phyloP scores from a whole-genome alignment of 2,329 filamentous ascomycete species.

The Helotiales sp. region DNA sequence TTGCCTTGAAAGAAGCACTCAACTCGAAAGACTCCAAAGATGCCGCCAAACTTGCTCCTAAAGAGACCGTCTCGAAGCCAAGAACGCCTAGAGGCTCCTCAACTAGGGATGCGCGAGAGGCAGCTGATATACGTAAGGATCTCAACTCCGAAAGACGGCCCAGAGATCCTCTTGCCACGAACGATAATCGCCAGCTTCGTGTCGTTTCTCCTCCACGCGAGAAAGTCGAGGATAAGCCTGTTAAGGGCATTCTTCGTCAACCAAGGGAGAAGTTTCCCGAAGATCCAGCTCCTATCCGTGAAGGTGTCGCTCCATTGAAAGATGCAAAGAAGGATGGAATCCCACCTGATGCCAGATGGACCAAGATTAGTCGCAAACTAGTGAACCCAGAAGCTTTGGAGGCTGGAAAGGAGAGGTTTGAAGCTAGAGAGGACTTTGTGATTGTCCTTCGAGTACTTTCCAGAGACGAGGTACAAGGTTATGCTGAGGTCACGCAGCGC shows the following conservation, averaged over 20 bases:
- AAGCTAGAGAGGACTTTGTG: conserved; percentile 90
- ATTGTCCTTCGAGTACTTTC: conserved; percentile 88
- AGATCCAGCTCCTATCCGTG: conserved; percentile 79
- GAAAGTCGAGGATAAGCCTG: conserved; percentile 68
- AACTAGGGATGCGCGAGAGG: conserved; percentile 35
- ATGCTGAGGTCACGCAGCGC: conserved; percentile 80
- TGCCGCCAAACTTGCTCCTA: conserved; percentile 20
- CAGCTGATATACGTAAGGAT: conserved; percentile 35
- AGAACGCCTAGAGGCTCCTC: conserved; percentile 32
- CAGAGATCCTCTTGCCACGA: conserved; percentile 31
- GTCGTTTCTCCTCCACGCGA: conserved; percentile 73
- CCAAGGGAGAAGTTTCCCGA: conserved; percentile 87
- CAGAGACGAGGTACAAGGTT: conserved; percentile 87
- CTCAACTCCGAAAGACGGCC: conserved; percentile 33
- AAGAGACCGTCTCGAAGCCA: conserved; percentile 23
- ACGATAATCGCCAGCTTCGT: conserved; percentile 46
- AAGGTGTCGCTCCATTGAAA: conserved; percentile 93
- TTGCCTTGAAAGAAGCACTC: conserved; percentile 41
- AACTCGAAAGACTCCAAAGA: conserved; percentile 33
- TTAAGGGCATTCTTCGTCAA: conserved; percentile 85
- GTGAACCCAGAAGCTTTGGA: conserved; percentile 90
- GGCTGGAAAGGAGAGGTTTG: conserved; percentile 83
- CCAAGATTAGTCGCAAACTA: conserved; percentile 84
- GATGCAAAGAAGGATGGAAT: conserved; percentile 80
- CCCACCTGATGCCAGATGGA: conserved; percentile 83